A percentile compares a stretch with the other conserved stretches of the same genome.
Conservation (phyloP, 306 rosid species). For the Astragalus glycyphyllos region DNA sequence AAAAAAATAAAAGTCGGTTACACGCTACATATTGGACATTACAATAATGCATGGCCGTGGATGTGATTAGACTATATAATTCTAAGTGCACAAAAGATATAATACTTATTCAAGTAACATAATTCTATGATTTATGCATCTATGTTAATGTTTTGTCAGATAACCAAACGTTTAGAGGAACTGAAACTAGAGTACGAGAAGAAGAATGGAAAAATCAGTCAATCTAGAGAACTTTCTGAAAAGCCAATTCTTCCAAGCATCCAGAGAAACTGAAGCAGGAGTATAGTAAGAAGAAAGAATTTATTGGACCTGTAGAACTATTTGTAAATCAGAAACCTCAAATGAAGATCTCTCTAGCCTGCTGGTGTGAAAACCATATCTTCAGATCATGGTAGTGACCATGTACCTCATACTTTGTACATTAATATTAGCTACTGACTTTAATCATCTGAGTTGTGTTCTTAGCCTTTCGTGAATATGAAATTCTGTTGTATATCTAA, state of each 20-base stretch:
- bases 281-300: conserved; percentile 3
- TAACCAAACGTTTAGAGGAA: conserved; percentile 79
- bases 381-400: conserved; percentile 13
- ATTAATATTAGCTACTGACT: conserved; percentile 25
- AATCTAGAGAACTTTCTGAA: conserved; percentile 41
- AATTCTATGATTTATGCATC: background rate
- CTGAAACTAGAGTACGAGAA: conserved; percentile 69
- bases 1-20: background rate
- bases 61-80: conserved; percentile 2
- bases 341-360: conserved; percentile 8
- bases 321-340: conserved; percentile 3
- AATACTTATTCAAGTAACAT: background rate
- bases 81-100: background rate
- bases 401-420: conserved; percentile 19
- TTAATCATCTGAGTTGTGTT: background rate
- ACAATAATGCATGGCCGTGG: conserved; percentile 4
- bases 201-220: conserved; percentile 59
- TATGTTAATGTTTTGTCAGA: conserved; percentile 50
- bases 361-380: conserved; percentile 25
- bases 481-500: background rate
- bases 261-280: conserved; percentile 32
- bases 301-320: conserved; percentile 9
- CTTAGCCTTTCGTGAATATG: conserved; percentile 18
- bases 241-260: conserved; percentile 42
- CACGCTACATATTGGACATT: conserved; percentile 1